Evolutionary conservation across 129 eudicot genomes (phyloP), one percentile per base, ranked within the genome.

Genomic region (Chrysanthemum lavandulifolium): DNA sequence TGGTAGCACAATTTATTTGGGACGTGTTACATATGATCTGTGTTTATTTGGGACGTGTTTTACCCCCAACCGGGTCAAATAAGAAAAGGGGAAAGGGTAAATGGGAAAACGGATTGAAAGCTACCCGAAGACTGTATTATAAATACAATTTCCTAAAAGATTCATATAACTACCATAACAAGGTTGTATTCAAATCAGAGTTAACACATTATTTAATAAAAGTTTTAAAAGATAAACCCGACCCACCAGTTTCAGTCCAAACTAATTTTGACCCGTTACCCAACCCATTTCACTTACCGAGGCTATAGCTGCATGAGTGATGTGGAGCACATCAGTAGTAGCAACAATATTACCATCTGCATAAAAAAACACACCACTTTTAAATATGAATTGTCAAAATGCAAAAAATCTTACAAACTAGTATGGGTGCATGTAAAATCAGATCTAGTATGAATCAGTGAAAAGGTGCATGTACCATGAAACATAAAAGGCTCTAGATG

Each of bases 241-340:
- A 7, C 18, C 15, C 66, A 12, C 43, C 47, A 5, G 11, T 57
- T 18, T 57, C 15, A 25, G 31, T 27, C 29, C 3, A 10, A 58
- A 19, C 60, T 19, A 18, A 10, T 19, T 68, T 51, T 13, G 8
- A 25, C 54, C 14, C 45, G 3, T 25, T 58, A n/a, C 13, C 65
- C 19, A 56, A 21, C 53, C 53, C 36, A 29, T 13, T 53, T 25
- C 58, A 86, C 97, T 90, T 79, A 95, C 97, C 12, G 99, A 82
- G 21, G 99, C 93, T 77, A 95, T 84, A 71, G 99, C 99, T 53
- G 99, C 97, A 75, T 86, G 97, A 69, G 92, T 82, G 63, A 90
- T 95, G 67, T 90, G 93, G 53, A 95, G 90, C 73, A 90, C 99
- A 83, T 95, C 99, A 52, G 89, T 79, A 68, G 83, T 82, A 51